Percentiles rank a stretch among this genome's conserved stretches.
These are phyloP conservation scores for Discostella stelligera DNA, from an alignment of 352 stramenopile genomes.

Conservation along the genomic window DNA sequence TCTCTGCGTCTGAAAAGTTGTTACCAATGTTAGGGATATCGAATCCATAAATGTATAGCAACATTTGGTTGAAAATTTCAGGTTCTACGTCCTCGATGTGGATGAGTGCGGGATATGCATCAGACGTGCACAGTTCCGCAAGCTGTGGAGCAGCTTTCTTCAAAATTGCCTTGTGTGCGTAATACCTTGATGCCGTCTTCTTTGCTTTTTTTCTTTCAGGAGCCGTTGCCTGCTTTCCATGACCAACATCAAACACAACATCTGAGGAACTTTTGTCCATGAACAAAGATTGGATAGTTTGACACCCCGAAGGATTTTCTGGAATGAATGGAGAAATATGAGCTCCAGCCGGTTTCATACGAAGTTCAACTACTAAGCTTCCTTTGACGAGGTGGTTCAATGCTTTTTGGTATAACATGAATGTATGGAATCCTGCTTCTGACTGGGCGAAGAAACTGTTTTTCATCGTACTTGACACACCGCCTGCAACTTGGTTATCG, in stretches of 20 bases:
- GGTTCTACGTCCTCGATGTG: conserved; percentile 1
- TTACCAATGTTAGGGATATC: background rate
- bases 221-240: background rate
- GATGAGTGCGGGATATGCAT: background rate
- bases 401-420: no score
- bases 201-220: background rate
- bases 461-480: no score
- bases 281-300: no score
- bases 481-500: no score
- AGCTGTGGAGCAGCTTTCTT: background rate
- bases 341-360: background rate
- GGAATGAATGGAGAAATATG: conserved; percentile 13
- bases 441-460: no score
- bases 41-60: conserved; percentile 14
- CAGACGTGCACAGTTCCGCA: no score
- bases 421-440: no score
- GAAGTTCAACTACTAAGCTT: conserved; percentile 4
- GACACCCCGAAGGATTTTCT: conserved; percentile 4
- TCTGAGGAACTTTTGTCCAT: conserved; percentile 11
- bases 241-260: background rate
- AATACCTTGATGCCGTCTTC: background rate
- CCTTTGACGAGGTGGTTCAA: background rate
- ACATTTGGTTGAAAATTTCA: background rate
- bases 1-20: background rate
- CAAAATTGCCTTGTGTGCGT: conserved; percentile 7